Evolutionary conservation across 257 asterid genomes (phyloP).

Genomic region (Linderniella brevidens): DNA sequence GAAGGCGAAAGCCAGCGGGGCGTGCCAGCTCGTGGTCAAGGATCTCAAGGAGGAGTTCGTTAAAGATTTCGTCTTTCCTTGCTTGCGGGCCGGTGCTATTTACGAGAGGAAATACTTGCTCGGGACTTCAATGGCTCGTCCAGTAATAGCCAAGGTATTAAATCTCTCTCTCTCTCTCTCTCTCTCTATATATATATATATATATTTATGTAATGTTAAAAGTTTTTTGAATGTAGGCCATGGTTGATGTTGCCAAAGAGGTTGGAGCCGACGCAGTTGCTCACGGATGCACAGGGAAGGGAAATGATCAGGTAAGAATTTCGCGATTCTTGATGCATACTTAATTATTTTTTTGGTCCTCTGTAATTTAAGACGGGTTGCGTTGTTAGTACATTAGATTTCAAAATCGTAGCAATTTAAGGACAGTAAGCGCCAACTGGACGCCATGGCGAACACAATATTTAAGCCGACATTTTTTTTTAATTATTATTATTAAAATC

Average conservation of each 20-base stretch:
- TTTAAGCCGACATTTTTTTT: too few species aligned
- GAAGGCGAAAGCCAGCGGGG: constrained; percentile 96
- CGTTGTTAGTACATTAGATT: too few species aligned
- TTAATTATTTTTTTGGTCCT: background rate
- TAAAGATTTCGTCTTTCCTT: constrained; percentile 75
- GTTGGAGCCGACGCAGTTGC: constrained; percentile 99
- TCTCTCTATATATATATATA: background rate
- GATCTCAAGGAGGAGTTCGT: constrained; percentile 93
- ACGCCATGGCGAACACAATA: too few species aligned
- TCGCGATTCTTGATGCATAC: constrained; percentile 4
- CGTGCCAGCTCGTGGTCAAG: constrained; percentile 90
- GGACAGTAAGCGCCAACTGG: too few species aligned
- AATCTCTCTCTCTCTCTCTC: too few species aligned
- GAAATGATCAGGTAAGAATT: constrained; percentile 71
- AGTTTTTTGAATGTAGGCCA: constrained; percentile 40
- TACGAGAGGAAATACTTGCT: constrained; percentile 91
- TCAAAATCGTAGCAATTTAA: too few species aligned
- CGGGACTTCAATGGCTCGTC: constrained; percentile 98
- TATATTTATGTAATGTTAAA: background rate
- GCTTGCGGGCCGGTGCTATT: constrained; percentile 89
- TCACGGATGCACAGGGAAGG: constrained; percentile 98
- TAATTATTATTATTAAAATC: too few species aligned
- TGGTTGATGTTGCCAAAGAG: constrained; percentile 95
- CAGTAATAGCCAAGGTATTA: constrained; percentile 84
- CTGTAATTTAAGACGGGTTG: too few species aligned